Conservation (phyloP, 805 yeast species). For the Ogataea pilisensis region DNA sequence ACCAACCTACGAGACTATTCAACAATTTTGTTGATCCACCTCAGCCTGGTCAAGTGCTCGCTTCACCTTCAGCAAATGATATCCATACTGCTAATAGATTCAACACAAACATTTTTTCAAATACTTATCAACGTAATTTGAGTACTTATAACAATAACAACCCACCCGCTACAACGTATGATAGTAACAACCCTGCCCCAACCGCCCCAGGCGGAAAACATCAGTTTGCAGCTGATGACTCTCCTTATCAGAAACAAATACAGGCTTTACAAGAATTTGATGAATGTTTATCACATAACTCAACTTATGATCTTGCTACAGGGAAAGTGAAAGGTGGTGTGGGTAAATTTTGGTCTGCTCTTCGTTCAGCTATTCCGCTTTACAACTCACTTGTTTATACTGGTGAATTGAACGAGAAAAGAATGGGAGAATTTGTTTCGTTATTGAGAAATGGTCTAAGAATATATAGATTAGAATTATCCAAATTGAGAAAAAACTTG, state of each 20-base stretch:
- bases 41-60: neutral
- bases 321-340: constrained; percentile 37
- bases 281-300: constrained; percentile 39
- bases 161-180: constrained; percentile 9
- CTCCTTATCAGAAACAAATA: constrained; percentile 38
- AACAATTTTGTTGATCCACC: constrained; percentile 20
- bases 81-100: constrained; percentile 2
- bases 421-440: constrained; percentile 48
- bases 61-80: neutral
- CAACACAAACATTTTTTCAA: constrained; percentile 5
- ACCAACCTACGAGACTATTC: constrained; percentile 21
- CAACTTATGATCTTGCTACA: constrained; percentile 34
- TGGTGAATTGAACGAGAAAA: constrained; percentile 42
- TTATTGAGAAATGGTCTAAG: constrained; percentile 52
- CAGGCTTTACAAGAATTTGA: constrained; percentile 44
- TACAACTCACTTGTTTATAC: constrained; percentile 44
- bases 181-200: constrained; percentile 6
- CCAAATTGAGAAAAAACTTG: constrained; percentile 53
- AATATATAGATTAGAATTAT: constrained; percentile 50
- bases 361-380: constrained; percentile 45
- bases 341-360: constrained; percentile 50
- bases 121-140: constrained; percentile 7
- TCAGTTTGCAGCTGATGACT: constrained; percentile 24
- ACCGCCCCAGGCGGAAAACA: neutral
- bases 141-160: constrained; percentile 6